A percentile compares a stretch with the other conserved stretches of the same genome.
These are phyloP conservation scores for Leishmania aethiopica DNA, from an alignment of 208 protist genomes.

Conservation along the genomic window DNA sequence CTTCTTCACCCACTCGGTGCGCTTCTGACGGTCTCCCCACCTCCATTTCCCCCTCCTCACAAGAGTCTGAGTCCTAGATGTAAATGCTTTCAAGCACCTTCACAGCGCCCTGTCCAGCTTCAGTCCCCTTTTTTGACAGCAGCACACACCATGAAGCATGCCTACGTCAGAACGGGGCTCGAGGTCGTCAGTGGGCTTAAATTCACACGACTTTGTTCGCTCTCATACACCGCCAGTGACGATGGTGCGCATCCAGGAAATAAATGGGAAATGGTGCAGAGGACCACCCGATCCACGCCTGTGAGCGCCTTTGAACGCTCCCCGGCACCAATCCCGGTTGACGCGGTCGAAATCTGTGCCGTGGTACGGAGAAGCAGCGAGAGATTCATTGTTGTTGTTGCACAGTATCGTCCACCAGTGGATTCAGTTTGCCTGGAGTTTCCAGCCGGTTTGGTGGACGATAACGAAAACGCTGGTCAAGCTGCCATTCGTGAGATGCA, in stretches of 20 bases:
- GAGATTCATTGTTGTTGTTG: slow-evolving; percentile 71
- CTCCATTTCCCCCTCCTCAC: not conserved
- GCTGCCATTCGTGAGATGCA: slow-evolving; percentile 82
- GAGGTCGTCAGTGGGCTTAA: slow-evolving; percentile 31
- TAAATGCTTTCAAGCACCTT: not conserved
- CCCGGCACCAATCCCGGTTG: slow-evolving; percentile 50
- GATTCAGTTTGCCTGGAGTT: slow-evolving; percentile 76
- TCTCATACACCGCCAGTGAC: slow-evolving; percentile 32
- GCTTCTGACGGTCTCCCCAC: not conserved
- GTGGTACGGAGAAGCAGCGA: slow-evolving; percentile 36
- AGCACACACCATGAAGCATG: slow-evolving; percentile 36
- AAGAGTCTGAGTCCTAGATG: not conserved
- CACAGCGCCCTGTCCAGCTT: not conserved
- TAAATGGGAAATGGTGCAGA: slow-evolving; percentile 76
- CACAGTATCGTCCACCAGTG: slow-evolving; percentile 83
- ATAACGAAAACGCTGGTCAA: slow-evolving; percentile 42
- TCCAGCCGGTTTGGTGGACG: slow-evolving; percentile 83
- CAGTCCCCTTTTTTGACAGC: not conserved
- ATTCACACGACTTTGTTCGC: slow-evolving; percentile 35
- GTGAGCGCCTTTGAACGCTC: slow-evolving; percentile 32
- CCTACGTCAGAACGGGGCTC: slow-evolving; percentile 34
- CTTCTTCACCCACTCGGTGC: not conserved
- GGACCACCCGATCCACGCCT: slow-evolving; percentile 44
- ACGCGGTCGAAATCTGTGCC: slow-evolving; percentile 77
- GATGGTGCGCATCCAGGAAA: slow-evolving; percentile 8